phyloP scores from a whole-genome alignment of 1,139 yeast genomes.

The Lodderomyces elongisporus region DNA sequence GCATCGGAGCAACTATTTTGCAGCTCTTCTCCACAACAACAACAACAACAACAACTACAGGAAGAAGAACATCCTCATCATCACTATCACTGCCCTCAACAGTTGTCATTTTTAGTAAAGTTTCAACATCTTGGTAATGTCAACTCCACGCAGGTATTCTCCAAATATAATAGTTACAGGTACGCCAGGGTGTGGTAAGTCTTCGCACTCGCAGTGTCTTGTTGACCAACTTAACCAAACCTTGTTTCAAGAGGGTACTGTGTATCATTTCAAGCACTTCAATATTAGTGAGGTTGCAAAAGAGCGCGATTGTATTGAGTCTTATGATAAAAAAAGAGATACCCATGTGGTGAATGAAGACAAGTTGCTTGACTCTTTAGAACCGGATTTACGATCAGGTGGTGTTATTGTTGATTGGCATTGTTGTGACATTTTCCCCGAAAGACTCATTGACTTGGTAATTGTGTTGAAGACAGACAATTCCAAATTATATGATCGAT shows the following conservation, averaged over 20 bases:
- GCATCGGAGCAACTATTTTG: no score
- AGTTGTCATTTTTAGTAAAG: no score
- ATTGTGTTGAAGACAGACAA: slow-evolving; percentile 82
- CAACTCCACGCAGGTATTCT: slow-evolving; percentile 36
- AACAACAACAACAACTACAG: no score
- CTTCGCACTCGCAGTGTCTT: slow-evolving; percentile 72
- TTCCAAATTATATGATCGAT: slow-evolving; percentile 64
- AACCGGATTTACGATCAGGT: slow-evolving; percentile 75
- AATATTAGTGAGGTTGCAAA: slow-evolving; percentile 81
- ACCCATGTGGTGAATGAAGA: slow-evolving; percentile 92
- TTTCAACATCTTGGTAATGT: no score
- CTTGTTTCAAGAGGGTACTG: slow-evolving; percentile 5
- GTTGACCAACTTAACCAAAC: slow-evolving; percentile 42
- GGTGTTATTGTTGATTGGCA: slow-evolving; percentile 94
- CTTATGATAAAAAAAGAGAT: slow-evolving; percentile 80
- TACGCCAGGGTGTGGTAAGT: slow-evolving; percentile 96
- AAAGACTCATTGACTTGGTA: slow-evolving; percentile 83
- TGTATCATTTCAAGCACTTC: slow-evolving; percentile 43
- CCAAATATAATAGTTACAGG: slow-evolving; percentile 93
- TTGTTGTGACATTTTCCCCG: slow-evolving; percentile 93
- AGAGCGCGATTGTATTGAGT: slow-evolving; percentile 69
- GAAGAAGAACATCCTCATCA: no score
- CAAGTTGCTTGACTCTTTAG: slow-evolving; percentile 73
- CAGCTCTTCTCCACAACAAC: no score
- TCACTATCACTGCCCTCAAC: background rate